Evolutionary conservation across 2,329 filamentous ascomycete genomes (phyloP), one percentile per base, ranked within the genome.

Genomic region (Calcarisporium arbuscula): DNA sequence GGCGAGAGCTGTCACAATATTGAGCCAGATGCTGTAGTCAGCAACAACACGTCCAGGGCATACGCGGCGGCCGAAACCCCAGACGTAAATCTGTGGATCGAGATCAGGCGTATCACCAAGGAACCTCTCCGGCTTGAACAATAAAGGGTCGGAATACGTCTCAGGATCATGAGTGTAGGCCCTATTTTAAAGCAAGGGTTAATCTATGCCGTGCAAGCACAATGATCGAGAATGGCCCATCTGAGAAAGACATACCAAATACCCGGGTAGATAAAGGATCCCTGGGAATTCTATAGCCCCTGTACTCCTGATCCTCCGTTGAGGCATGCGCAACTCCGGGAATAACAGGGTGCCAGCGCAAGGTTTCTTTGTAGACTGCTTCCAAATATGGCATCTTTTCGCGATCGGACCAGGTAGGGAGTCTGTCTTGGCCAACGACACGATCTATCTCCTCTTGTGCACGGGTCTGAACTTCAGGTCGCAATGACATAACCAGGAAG

Each of bases 141-240:
- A 4, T 2, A 22, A 26, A 4, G 38, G 38, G 1, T 40, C 27
- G 12, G n/a, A 21, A 4, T 37, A 40, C 16, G 17, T 16, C 3
- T 31, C 19, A 10, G 34, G 38, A 25, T 40, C 34, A 12, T 37
- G 71, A 50, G 74, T 71, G 50, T 80, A 70, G 28, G 66, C 65
- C 65, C 70, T 74, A 34, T 6, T n/a, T n/a, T n/a, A n/a, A n/a
- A n/a, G n/a, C n/a, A n/a, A n/a, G n/a, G n/a, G n/a, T n/a, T n/a
- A n/a, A n/a, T n/a, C n/a, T n/a, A 11, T 10, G 11, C 11, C 8
- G 5, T 5, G 6, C 12, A 28, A 41, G 7, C 34, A 34, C 10
- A 9, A 12, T 8, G 19, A 19, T 25, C 31, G 22, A 36, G 11
- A 26, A n/a, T 9, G 33, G 9, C 8, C n/a, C 28, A 18, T 30